Base-by-base conservation (phyloP, 352 stramenopile species). In the Pythium sukuiense region DNA sequence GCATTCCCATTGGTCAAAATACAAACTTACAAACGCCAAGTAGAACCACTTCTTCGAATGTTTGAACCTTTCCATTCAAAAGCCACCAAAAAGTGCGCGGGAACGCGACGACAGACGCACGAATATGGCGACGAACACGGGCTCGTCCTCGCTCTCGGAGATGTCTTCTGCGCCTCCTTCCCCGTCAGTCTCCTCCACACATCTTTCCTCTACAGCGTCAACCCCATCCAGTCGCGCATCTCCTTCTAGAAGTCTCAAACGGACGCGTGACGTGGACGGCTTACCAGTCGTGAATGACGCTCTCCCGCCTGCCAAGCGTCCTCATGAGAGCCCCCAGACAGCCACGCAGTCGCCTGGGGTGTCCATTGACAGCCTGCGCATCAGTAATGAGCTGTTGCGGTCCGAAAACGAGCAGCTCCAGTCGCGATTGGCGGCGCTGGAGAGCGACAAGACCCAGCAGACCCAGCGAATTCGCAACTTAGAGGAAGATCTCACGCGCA, bases 381-480 rank as follows among this genome's bases (percentile, higher is more conserved):
- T 77, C 35, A 79, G 72, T 54, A 73, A 76, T 46, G 70, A 85
- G 58, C 53, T 70, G 46, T 55, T 84, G 43, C 73, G 75, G 16
- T 35, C 33, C 26, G 77, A 84, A 50, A 86, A 86, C 61, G 49
- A 64, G 30, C 65, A 79, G 54, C 65, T 85, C 3, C 60, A 69
- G 56, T 20, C 39, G 9, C 53, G 73, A 11, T 26, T 71, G 32
- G 43, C 45, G 32, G 45, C 39, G 7, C 59, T 75, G 16, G 48
- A 71, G 24, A 35, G 41, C n/a, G 59, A 65, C 41, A 72, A 74
- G 5, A 24, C 56, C 13, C 27, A 48, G 35, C 61, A 57, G 7
- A 61, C 79, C 24, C 70, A 71, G 60, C 71, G 65, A 11, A 57
- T 76, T 11, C 61, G 69, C 3, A 66, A 73, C 49, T 43, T 85